These are phyloP conservation scores for Macrolepiota albuminosa DNA, from an alignment of 768 basidiomycete genomes.

Conservation along the genomic window DNA sequence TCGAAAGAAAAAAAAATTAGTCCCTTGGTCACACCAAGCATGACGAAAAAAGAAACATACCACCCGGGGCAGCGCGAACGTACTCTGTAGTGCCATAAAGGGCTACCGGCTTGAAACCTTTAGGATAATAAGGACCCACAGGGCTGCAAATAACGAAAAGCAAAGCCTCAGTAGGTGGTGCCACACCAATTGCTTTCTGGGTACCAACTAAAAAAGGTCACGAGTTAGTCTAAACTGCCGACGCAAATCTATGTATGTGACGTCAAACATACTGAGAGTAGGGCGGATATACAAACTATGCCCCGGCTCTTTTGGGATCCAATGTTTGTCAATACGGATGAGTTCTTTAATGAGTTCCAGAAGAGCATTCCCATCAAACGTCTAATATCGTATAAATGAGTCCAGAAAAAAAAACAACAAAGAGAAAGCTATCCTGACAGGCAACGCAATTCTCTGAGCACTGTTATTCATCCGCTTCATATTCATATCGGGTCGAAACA, in stretches of 20 bases:
- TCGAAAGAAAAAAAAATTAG: not conserved
- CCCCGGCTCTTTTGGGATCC: slow-evolving; percentile 87
- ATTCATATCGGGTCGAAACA: slow-evolving; percentile 97
- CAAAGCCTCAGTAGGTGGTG: slow-evolving; percentile 72
- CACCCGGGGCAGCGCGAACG: slow-evolving; percentile 83
- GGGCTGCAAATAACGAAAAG: slow-evolving; percentile 83
- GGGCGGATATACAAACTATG: slow-evolving; percentile 92
- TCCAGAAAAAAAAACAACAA: not conserved
- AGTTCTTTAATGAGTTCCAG: slow-evolving; percentile 83
- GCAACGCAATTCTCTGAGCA: slow-evolving; percentile 72
- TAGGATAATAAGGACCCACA: slow-evolving; percentile 82
- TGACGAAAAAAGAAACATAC: slow-evolving; percentile 30
- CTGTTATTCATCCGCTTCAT: slow-evolving; percentile 93
- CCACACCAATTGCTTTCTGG: slow-evolving; percentile 63
- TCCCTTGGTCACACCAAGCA: not conserved
- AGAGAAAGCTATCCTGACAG: slow-evolving; percentile 37
- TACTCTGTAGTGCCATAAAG: slow-evolving; percentile 81
- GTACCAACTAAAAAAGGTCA: slow-evolving; percentile 59
- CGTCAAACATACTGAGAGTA: slow-evolving; percentile 43
- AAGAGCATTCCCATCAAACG: slow-evolving; percentile 73
- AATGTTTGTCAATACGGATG: slow-evolving; percentile 75
- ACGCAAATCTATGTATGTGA: not conserved
- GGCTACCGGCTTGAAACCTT: slow-evolving; percentile 90
- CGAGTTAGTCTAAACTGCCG: slow-evolving; percentile 3
- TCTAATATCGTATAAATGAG: slow-evolving; percentile 32